phyloP scores from a whole-genome alignment of 2,329 filamentous ascomycete genomes.

The Aspergillus ochraceoroseus region DNA sequence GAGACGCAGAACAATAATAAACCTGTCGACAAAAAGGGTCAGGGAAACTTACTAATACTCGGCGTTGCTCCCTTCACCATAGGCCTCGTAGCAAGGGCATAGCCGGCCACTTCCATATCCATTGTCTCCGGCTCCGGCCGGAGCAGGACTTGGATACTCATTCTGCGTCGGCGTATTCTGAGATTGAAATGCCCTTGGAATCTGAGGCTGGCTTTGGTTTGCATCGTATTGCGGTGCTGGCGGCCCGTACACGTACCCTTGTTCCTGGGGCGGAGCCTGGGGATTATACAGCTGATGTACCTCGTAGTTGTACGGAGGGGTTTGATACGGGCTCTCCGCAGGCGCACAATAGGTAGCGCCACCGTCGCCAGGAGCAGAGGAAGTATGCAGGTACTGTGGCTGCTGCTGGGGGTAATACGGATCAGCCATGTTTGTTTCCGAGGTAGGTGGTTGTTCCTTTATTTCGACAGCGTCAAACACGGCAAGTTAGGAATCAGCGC shows the following conservation, averaged over 20 bases:
- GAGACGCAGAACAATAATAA: neutral
- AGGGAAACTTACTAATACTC: constrained; percentile 21
- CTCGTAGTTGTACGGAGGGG: constrained; percentile 28
- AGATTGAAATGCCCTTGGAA: constrained; percentile 10
- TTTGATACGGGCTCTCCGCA: constrained; percentile 24
- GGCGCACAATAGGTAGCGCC: constrained; percentile 21
- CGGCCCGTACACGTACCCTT: constrained; percentile 11
- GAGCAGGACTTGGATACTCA: constrained; percentile 6
- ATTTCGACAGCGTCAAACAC: too few species aligned
- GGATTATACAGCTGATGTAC: constrained; percentile 14
- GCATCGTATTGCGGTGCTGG: constrained; percentile 3
- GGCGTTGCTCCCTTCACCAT: constrained; percentile 17
- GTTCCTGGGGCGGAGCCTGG: constrained; percentile 9
- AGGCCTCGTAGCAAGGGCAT: constrained; percentile 9
- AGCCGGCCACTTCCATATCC: constrained; percentile 11
- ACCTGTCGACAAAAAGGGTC: too few species aligned
- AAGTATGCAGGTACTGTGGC: too few species aligned
- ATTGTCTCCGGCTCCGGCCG: neutral
- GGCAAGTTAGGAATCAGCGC: too few species aligned
- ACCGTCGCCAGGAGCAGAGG: too few species aligned
- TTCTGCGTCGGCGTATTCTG: constrained; percentile 6
- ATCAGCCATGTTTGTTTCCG: constrained; percentile 17
- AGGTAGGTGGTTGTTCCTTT: too few species aligned
- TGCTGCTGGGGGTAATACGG: constrained; percentile 9
- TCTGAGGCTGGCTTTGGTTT: constrained; percentile 6